These are phyloP conservation scores for Vinca major DNA, from an alignment of 305 asterid species.

Conservation along the genomic window DNA sequence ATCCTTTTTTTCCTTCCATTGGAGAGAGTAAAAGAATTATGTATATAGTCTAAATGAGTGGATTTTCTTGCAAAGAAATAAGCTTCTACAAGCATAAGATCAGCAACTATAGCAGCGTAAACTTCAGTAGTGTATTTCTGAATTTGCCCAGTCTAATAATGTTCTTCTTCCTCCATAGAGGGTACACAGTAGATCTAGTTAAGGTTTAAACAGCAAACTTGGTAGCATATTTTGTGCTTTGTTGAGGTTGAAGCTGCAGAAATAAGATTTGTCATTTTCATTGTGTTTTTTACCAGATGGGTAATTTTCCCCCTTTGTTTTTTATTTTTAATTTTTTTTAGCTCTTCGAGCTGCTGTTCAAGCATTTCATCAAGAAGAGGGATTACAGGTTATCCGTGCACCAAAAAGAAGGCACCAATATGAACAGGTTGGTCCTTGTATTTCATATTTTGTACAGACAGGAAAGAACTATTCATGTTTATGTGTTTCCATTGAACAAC, in stretches of 20 bases:
- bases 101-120: neutral
- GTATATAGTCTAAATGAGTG: neutral
- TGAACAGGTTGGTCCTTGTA: no score
- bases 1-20: neutral
- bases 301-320: neutral
- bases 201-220: neutral
- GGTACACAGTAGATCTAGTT: neutral
- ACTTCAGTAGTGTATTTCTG: neutral
- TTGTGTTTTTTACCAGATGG: neutral
- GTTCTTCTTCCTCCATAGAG: neutral
- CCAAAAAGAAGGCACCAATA: no score
- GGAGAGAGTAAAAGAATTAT: neutral
- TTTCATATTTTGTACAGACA: no score
- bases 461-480: constrained; percentile 4
- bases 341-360: no score
- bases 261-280: neutral
- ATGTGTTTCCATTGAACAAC: constrained; percentile 4
- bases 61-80: neutral
- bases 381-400: no score
- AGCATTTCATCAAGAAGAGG: no score
- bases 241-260: neutral
- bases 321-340: no score
- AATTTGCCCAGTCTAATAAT: neutral
- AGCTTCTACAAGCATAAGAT: neutral
- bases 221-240: neutral